phyloP scores from a whole-genome alignment of 345 rosid genomes.

The Brassica juncea region DNA sequence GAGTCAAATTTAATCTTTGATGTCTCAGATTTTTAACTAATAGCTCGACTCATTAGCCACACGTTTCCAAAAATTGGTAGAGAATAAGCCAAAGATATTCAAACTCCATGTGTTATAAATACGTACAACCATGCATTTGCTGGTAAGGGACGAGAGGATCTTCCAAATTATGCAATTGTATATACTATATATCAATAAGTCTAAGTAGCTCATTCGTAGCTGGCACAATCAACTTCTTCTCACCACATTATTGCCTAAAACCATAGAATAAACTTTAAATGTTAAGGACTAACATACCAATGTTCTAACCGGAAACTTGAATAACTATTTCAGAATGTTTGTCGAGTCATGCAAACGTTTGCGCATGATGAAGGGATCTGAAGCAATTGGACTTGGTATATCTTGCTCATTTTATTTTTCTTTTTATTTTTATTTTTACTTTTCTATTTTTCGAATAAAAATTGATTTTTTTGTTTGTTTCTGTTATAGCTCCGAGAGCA shows the following conservation, averaged over 20 bases:
- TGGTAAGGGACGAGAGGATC: conserved; percentile 40
- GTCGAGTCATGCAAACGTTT: conserved; percentile 96
- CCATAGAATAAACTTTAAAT: conserved; percentile 23
- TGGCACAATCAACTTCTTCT: conserved; percentile 34
- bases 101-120: conserved; percentile 31
- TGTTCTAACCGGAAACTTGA: conserved; percentile 29
- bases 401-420: background rate
- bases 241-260: conserved; percentile 25
- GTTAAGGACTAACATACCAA: conserved; percentile 12
- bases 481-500: conserved; percentile 42
- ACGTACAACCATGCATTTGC: conserved; percentile 40
- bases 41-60: conserved; percentile 14
- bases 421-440: background rate
- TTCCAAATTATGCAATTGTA: conserved; percentile 25
- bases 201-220: conserved; percentile 30
- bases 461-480: background rate
- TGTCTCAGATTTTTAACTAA: conserved; percentile 8
- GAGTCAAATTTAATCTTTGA: conserved; percentile 45
- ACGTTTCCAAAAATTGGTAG: conserved; percentile 29
- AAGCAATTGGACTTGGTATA: conserved; percentile 92
- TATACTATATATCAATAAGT: conserved; percentile 6
- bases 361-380: conserved; percentile 96
- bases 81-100: conserved; percentile 29
- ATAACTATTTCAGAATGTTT: conserved; percentile 68
- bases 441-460: background rate